Base-by-base conservation (phyloP, 306 rosid species). In the Lablab purpureus region DNA sequence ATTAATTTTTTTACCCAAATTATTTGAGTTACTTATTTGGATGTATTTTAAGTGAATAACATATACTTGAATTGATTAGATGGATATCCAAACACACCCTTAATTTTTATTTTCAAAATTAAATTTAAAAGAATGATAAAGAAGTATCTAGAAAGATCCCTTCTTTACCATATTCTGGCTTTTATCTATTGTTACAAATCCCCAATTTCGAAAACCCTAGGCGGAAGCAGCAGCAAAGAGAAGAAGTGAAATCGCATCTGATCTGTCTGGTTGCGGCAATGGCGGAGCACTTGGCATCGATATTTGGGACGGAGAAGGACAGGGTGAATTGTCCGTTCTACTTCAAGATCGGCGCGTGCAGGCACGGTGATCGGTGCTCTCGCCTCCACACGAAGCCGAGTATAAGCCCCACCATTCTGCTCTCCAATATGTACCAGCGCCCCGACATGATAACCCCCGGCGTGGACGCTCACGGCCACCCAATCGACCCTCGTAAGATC, bases 211-310 rank as follows among this genome's bases (percentile, higher is more conserved):
- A 50, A 73, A 74, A 15, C 79, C 84, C 78, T 80, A 56, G 12
- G 21, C 15, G 19, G 5, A 1, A 15, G 21, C 15, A 37, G 5
- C 4, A 15, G 2, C 7, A 1, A 5, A 21, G 64, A 27, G 15
- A 17, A 58, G 18, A 12, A 25, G 6, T 22, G 2, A 2, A 18
- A 34, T 30, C 21, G 14, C 15, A 36, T 55, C 14, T 1, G 2
- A 5, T 22, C 25, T 55, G 7, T 54, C 10, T 30, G 11, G 30
- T 46, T 10, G 22, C 3, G 43, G 7, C 34, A 50, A 89, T 91
- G 97, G 97, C 93, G 78, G 92, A 91, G 47, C 93, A 91, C 47
- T 78, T 91, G 74, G 97, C 94, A 2, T 91, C 97, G 15, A 91
- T 88, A 8, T 89, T 89, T 21, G 97, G 97, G 14, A 89, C 91